A percentile compares a stretch with the other conserved stretches of the same genome.
Evolutionary conservation across 2,329 filamentous ascomycete species (phyloP).

Genomic region (Fusarium chuoi): DNA sequence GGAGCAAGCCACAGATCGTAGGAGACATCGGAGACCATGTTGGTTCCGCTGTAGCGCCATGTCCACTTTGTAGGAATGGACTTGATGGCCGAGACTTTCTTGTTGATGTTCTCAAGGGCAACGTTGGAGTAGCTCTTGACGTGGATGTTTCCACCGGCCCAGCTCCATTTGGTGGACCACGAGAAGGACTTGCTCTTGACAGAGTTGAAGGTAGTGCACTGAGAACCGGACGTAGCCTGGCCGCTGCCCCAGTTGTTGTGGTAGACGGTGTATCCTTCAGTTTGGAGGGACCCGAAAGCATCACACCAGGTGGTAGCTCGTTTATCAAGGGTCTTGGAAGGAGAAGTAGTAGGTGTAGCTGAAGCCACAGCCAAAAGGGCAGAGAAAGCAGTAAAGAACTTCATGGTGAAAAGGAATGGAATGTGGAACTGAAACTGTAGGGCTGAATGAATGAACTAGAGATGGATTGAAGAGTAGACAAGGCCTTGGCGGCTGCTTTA

Average conservation of each 20-base stretch:
- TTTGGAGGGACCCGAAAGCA: slow-evolving; percentile 50
- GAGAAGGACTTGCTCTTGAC: slow-evolving; percentile 48
- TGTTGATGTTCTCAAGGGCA: slow-evolving; percentile 50
- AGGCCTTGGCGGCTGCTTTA: slow-evolving; percentile 14
- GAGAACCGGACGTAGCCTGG: slow-evolving; percentile 50
- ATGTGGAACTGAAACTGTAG: neutral
- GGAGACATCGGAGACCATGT: slow-evolving; percentile 63
- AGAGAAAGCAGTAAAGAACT: slow-evolving; percentile 39
- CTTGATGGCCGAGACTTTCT: slow-evolving; percentile 49
- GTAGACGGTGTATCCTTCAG: slow-evolving; percentile 59
- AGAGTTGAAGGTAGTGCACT: slow-evolving; percentile 55
- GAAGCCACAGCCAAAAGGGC: slow-evolving; percentile 44
- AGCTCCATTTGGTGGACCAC: slow-evolving; percentile 56
- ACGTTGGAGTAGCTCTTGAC: slow-evolving; percentile 60
- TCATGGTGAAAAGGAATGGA: slow-evolving; percentile 30
- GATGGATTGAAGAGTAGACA: neutral
- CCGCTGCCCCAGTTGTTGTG: slow-evolving; percentile 62
- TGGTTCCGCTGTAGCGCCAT: slow-evolving; percentile 46
- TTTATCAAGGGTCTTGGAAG: slow-evolving; percentile 46
- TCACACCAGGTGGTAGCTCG: slow-evolving; percentile 52
- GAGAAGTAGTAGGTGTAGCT: slow-evolving; percentile 42
- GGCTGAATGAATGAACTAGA: neutral
- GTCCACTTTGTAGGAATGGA: slow-evolving; percentile 51
- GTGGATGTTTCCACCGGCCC: slow-evolving; percentile 50
- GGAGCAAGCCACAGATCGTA: slow-evolving; percentile 70